Base-by-base conservation (phyloP, 257 asterid genomes). In the Jacaranda copaia region DNA sequence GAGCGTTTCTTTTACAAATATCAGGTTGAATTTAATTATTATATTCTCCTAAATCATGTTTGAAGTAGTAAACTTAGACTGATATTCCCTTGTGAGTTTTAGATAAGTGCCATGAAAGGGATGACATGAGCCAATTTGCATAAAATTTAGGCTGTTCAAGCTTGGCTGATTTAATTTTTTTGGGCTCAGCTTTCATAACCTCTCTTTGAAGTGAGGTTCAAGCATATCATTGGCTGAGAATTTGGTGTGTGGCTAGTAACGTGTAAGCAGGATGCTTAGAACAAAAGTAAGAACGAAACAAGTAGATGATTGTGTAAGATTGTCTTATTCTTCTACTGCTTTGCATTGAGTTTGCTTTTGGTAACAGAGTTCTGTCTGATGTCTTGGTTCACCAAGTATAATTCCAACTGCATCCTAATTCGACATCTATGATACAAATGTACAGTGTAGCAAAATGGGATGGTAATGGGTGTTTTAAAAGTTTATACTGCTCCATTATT, bases 81-180 rank as follows among this genome's bases (percentile, higher is more conserved):
- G 53, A 65, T 66, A 66, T 70, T 20, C 65, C 67, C 61, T 70
- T 12, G 18, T 48, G 49, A 18, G 73, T 63, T 59, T 35, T 35
- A 18, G 40, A 43, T 32, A 52, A 69, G 32, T 52, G 43, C 66
- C 72, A 53, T 46, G 39, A 74, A 36, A 18, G 55, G 49, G 68
- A 61, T 73, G 65, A 73, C 65, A 58, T 64, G 38, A 43, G 64
- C 57, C 69, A 40, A 57, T 10, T 62, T 82, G 45, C 8, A 58
- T 32, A 43, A 59, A 60, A 43, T 63, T 51, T 57, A 32, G 65
- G 67, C 68, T n/a, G 39, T 42, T 46, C 39, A 20, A 72, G 60
- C 46, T 79, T 56, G 36, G 73, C 45, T 14, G 9, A 35, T 10
- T 49, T 65, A 45, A 3, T 55, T 65, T 48, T 38, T 58, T 40